A percentile compares a stretch with the other conserved stretches of the same genome.
phyloP scores from a whole-genome alignment of 805 yeast species.

The Ogataea kodamae region DNA sequence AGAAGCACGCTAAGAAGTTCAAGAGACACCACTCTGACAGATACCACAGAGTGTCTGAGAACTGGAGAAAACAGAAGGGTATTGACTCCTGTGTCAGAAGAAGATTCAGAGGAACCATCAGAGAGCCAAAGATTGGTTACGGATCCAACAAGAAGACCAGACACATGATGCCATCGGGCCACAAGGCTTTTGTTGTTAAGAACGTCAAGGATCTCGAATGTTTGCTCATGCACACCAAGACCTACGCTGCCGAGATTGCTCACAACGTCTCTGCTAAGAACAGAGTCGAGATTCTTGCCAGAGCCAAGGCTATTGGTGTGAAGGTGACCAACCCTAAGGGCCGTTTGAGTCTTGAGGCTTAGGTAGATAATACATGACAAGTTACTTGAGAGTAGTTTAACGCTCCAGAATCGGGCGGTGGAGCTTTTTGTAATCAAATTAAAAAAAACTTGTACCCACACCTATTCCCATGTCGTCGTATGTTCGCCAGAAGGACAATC shows the following conservation, averaged over 20 bases:
- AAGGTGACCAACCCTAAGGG: conserved; percentile 99
- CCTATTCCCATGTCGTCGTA: too few species aligned
- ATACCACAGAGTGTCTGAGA: conserved; percentile 95
- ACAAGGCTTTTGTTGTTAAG: conserved; percentile 92
- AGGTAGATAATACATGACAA: conserved; percentile 13
- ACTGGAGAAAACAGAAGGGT: conserved; percentile 99
- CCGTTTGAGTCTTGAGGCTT: conserved; percentile 97
- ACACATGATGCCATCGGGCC: conserved; percentile 95
- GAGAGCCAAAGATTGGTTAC: conserved; percentile 99
- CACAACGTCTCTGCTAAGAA: conserved; percentile 97
- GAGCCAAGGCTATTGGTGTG: conserved; percentile 97
- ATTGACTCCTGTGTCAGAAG: conserved; percentile 99
- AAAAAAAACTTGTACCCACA: too few species aligned
- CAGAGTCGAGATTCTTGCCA: conserved; percentile 94
- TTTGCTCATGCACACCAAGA: conserved; percentile 93
- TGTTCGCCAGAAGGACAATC: conserved; percentile 2
- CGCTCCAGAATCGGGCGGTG: too few species aligned
- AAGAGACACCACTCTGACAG: conserved; percentile 99
- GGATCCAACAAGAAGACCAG: conserved; percentile 99
- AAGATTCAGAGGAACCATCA: conserved; percentile 98
- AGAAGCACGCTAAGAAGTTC: conserved; percentile 98
- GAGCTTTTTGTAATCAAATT: too few species aligned
- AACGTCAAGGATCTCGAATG: conserved; percentile 93
- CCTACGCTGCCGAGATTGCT: conserved; percentile 99
- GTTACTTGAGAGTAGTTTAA: too few species aligned